These are phyloP conservation scores for Astrocystis sublimbata DNA, from an alignment of 495 filamentous ascomycete species.

Conservation along the genomic window DNA sequence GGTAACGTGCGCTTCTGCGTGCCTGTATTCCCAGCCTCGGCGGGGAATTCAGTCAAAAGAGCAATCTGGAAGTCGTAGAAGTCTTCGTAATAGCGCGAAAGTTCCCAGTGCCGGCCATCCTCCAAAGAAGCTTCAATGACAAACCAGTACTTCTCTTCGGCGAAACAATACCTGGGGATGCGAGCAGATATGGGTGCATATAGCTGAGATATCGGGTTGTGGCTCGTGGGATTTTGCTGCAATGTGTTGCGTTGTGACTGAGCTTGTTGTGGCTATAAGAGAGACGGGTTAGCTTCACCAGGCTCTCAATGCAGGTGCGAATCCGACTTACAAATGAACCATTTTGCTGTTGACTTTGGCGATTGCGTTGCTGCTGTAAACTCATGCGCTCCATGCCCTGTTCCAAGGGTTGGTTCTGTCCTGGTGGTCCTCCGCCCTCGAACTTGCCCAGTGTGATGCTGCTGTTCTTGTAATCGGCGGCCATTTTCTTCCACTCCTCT, in stretches of 20 bases:
- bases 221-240: constrained; percentile 29
- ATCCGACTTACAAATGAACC: constrained; percentile 42
- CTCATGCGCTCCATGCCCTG: constrained; percentile 82
- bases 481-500: constrained; percentile 99
- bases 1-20: constrained; percentile 78
- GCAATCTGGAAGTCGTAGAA: constrained; percentile 99
- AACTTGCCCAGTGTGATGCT: constrained; percentile 95
- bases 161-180: constrained; percentile 93
- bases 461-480: constrained; percentile 97
- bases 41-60: constrained; percentile 88
- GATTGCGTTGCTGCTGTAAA: constrained; percentile 49
- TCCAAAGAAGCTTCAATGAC: constrained; percentile 91
- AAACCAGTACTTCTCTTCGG: constrained; percentile 98
- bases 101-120: constrained; percentile 87
- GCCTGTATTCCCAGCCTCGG: constrained; percentile 83
- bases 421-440: constrained; percentile 55
- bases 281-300: constrained; percentile 19
- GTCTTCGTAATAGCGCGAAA: constrained; percentile 93
- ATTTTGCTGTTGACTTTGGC: constrained; percentile 47
- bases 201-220: constrained; percentile 46
- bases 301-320: background rate
- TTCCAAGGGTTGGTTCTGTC: constrained; percentile 52
- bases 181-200: constrained; percentile 67
- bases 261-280: constrained; percentile 26
- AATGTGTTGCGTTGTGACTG: constrained; percentile 35